Conservation (phyloP, 2,329 filamentous ascomycete species). For the Colletotrichum limetticola region DNA sequence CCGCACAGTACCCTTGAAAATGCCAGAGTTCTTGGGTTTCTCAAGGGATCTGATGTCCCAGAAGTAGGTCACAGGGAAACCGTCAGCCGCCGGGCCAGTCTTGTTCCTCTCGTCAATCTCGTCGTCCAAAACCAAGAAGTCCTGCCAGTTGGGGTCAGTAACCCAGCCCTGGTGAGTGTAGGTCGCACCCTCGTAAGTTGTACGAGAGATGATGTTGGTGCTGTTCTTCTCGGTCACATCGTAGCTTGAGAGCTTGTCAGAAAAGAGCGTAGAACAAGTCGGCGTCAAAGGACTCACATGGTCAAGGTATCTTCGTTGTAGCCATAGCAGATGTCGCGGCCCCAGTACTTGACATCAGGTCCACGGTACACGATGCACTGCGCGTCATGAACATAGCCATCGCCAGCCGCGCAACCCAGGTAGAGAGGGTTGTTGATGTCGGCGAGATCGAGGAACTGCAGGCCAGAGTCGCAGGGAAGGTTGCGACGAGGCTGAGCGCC, state of each 20-base stretch:
- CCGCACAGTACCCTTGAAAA: conserved; percentile 51
- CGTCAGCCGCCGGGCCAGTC: conserved; percentile 51
- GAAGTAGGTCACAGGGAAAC: conserved; percentile 61
- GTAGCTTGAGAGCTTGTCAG: conserved; percentile 45
- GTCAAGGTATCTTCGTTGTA: conserved; percentile 65
- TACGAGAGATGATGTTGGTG: conserved; percentile 59
- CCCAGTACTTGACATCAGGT: conserved; percentile 58
- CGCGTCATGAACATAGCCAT: conserved; percentile 71
- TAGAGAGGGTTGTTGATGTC: conserved; percentile 63
- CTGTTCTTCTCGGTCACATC: conserved; percentile 61
- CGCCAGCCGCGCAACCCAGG: conserved; percentile 62
- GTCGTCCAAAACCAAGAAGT: conserved; percentile 62
- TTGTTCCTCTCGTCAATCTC: conserved; percentile 60
- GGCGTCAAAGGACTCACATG: conserved; percentile 42
- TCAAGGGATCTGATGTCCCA: conserved; percentile 58
- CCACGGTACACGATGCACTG: conserved; percentile 68
- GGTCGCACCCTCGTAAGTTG: conserved; percentile 64
- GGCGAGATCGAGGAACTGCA: conserved; percentile 67
- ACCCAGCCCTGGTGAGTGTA: conserved; percentile 71
- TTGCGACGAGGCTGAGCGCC: conserved; percentile 50
- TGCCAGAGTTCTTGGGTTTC: conserved; percentile 52
- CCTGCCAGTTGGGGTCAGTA: conserved; percentile 54
- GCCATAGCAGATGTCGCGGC: conserved; percentile 65
- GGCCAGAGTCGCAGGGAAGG: conserved; percentile 57
- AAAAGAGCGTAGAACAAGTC: rapidly evolving